phyloP scores from a whole-genome alignment of 2,329 filamentous ascomycete species.

The Colletotrichum sp. region DNA sequence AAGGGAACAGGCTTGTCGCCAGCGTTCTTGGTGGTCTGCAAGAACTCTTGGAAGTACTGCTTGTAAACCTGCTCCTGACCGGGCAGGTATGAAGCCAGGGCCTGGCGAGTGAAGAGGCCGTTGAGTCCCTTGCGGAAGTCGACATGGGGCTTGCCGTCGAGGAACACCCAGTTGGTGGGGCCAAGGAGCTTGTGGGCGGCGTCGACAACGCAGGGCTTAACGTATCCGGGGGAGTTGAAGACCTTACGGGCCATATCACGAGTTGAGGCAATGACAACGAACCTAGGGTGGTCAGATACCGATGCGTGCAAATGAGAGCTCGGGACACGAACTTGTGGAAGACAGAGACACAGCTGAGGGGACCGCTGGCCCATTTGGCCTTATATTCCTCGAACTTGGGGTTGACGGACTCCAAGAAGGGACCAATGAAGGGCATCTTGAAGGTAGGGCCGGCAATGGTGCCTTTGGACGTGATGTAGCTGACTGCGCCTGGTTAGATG shows the following conservation, averaged over 20 bases:
- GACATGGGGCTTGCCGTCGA: slow-evolving; percentile 93
- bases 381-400: slow-evolving; percentile 92
- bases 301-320: not conserved
- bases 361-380: slow-evolving; percentile 89
- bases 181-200: slow-evolving; percentile 92
- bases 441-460: slow-evolving; percentile 75
- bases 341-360: slow-evolving; percentile 94
- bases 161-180: slow-evolving; percentile 93
- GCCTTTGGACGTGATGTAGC: slow-evolving; percentile 77
- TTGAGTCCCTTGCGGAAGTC: slow-evolving; percentile 98
- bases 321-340: slow-evolving; percentile 80
- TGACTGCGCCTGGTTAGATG: slow-evolving; percentile 55
- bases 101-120: slow-evolving; percentile 89
- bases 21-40: slow-evolving; percentile 75
- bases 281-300: slow-evolving; percentile 56
- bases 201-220: slow-evolving; percentile 97
- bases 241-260: slow-evolving; percentile 96
- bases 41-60: slow-evolving; percentile 80
- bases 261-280: slow-evolving; percentile 94
- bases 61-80: slow-evolving; percentile 93
- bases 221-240: slow-evolving; percentile 89
- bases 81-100: slow-evolving; percentile 86
- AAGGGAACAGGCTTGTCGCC: slow-evolving; percentile 79
- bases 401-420: slow-evolving; percentile 89
- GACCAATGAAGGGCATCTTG: slow-evolving; percentile 91